Percentiles rank a stretch among this genome's conserved stretches.
Evolutionary conservation across 345 rosid species (phyloP).

Genomic region (Populus tremula): DNA sequence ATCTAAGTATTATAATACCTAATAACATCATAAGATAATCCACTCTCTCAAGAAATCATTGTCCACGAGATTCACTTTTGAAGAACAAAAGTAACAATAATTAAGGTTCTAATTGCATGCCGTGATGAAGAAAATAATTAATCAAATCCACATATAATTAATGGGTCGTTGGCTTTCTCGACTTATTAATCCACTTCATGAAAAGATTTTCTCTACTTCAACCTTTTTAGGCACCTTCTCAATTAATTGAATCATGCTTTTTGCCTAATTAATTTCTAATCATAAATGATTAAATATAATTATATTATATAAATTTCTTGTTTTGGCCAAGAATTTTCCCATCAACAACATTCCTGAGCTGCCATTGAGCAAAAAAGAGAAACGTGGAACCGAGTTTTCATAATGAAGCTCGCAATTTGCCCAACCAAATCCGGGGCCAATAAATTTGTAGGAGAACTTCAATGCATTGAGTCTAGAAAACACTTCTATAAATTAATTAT

Average conservation of each 20-base stretch:
- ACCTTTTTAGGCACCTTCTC: background rate
- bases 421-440: background rate
- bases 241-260: constrained; percentile 4
- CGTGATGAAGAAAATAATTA: too few species aligned
- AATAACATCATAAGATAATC: too few species aligned
- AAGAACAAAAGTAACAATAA: too few species aligned
- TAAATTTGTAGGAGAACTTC: background rate
- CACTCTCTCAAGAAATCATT: too few species aligned
- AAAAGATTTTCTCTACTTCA: background rate
- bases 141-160: too few species aligned
- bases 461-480: background rate
- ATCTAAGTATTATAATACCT: too few species aligned
- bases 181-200: too few species aligned
- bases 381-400: background rate
- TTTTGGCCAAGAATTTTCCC: background rate
- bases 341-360: background rate
- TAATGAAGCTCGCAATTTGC: background rate
- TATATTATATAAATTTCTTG: background rate
- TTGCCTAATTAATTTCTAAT: background rate
- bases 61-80: too few species aligned
- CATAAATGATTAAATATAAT: background rate
- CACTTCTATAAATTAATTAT: background rate
- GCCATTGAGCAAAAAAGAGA: background rate
- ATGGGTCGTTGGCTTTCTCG: too few species aligned
- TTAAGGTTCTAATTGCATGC: too few species aligned